Percentiles rank a stretch among this genome's conserved stretches.
These are phyloP conservation scores for Trichosanthes cucumerina DNA, from an alignment of 306 rosid species.

Conservation along the genomic window DNA sequence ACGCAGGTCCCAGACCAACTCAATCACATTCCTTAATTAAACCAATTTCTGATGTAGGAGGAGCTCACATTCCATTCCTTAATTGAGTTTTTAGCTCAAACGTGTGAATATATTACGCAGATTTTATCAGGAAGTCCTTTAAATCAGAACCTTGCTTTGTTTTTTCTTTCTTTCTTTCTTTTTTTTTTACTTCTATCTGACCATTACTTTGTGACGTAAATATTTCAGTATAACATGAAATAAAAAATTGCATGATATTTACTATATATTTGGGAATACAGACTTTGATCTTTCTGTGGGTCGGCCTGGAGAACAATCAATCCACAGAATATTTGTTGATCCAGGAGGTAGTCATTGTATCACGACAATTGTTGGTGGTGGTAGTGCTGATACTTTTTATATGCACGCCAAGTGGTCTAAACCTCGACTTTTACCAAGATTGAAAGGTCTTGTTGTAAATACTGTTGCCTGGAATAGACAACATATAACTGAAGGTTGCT, in stretches of 20 bases:
- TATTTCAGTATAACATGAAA: not conserved
- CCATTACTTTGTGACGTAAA: not conserved
- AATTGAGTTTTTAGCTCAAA: not conserved
- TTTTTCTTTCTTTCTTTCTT: not conserved
- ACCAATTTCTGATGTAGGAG: not conserved
- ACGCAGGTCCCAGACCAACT: no score
- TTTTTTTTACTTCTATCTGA: not conserved
- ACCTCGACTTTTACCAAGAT: constrained; percentile 70
- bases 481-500: constrained; percentile 82
- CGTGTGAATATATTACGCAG: not conserved
- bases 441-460: constrained; percentile 83
- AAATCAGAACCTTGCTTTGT: not conserved
- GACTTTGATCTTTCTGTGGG: constrained; percentile 81
- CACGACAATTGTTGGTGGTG: constrained; percentile 63
- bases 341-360: constrained; percentile 97
- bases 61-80: not conserved
- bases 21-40: no score
- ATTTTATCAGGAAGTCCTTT: not conserved
- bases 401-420: constrained; percentile 88
- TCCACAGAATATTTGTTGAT: constrained; percentile 91
- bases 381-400: constrained; percentile 82
- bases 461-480: constrained; percentile 91
- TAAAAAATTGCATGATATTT: constrained; percentile 15
- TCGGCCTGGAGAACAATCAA: constrained; percentile 88
- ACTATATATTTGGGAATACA: constrained; percentile 25